phyloP scores from a whole-genome alignment of 352 stramenopile species.

The Phytopythium helicoides region DNA sequence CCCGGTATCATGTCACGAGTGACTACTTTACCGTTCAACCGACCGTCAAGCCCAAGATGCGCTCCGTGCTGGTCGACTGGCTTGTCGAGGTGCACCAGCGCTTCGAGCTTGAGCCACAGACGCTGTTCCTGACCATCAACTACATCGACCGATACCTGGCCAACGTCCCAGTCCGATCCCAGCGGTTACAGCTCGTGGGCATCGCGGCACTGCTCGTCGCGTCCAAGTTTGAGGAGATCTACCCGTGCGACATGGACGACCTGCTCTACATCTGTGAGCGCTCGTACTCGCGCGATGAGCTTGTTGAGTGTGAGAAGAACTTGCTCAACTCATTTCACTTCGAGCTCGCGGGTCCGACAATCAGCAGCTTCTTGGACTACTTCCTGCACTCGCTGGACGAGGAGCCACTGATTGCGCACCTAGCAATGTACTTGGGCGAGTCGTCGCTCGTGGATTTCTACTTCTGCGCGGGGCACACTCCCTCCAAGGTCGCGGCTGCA shows the following conservation, averaged over 20 bases:
- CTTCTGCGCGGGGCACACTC: conserved; percentile 42
- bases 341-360: conserved; percentile 94
- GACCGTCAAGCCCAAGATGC: conserved; percentile 57
- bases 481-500: conserved; percentile 44
- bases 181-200: conserved; percentile 97
- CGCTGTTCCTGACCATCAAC: conserved; percentile 98
- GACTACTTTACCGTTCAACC: conserved; percentile 54
- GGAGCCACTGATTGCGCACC: conserved; percentile 30
- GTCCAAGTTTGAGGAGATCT: conserved; percentile 99
- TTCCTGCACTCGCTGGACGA: conserved; percentile 88
- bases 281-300: conserved; percentile 89
- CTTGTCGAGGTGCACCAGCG: conserved; percentile 97
- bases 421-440: conserved; percentile 64
- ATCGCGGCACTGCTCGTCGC: conserved; percentile 94
- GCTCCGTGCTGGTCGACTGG: conserved; percentile 73
- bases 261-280: conserved; percentile 98
- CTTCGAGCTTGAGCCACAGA: conserved; percentile 97
- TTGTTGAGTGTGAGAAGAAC: conserved; percentile 89
- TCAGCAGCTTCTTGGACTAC: conserved; percentile 94
- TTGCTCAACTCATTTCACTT: conserved; percentile 97
- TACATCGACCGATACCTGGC: conserved; percentile 98
- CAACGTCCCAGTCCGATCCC: conserved; percentile 80
- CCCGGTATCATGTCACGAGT: conserved; percentile 41
- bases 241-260: conserved; percentile 95
- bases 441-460: conserved; percentile 54